Evolutionary conservation across 805 yeast species (phyloP).

Genomic region (Metschnikowia orientalis): DNA sequence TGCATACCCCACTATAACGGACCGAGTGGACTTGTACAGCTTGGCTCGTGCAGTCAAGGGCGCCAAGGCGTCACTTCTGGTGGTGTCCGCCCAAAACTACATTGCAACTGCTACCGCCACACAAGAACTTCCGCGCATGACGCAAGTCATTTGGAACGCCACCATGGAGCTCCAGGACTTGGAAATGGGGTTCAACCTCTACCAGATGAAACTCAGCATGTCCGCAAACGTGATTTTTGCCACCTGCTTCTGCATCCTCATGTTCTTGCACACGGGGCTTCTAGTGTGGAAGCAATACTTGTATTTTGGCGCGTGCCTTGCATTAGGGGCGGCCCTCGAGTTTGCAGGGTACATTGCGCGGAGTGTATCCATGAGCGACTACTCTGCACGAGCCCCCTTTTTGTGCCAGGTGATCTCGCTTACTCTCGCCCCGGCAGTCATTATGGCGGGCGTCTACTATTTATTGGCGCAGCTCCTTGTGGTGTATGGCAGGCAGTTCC

Average conservation of each 20-base stretch:
- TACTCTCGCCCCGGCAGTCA: constrained; percentile 77
- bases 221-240: constrained; percentile 14
- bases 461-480: constrained; percentile 63
- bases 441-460: constrained; percentile 80
- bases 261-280: constrained; percentile 13
- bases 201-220: constrained; percentile 15
- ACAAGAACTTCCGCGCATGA: constrained; percentile 18
- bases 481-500: constrained; percentile 44
- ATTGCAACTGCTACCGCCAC: constrained; percentile 24
- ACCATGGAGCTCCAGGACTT: constrained; percentile 20
- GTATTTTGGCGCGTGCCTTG: constrained; percentile 62
- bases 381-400: constrained; percentile 34
- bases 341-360: constrained; percentile 67
- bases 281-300: constrained; percentile 49
- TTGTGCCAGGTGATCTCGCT: constrained; percentile 63
- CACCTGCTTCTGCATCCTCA: constrained; percentile 15
- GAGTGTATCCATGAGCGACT: constrained; percentile 35
- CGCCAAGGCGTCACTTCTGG: constrained; percentile 20
- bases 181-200: constrained; percentile 19
- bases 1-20: constrained; percentile 17
- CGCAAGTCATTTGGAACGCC: constrained; percentile 18
- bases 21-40: constrained; percentile 13
- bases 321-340: constrained; percentile 56
- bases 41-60: constrained; percentile 17
- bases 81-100: constrained; percentile 18